Evolutionary conservation across 108 stramenopile species (phyloP).

Genomic region (Nitzschia sp.): DNA sequence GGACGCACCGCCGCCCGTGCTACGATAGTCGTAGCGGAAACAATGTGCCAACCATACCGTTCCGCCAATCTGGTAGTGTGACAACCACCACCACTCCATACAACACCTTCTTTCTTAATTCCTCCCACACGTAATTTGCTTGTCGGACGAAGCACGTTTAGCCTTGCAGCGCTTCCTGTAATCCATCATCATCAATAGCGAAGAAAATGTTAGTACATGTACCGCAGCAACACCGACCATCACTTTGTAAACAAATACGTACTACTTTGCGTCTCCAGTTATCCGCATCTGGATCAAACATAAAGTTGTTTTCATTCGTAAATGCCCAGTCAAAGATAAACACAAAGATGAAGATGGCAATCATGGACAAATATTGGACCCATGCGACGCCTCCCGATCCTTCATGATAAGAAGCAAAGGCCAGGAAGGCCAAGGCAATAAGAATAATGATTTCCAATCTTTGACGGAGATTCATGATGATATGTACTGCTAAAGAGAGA

Average conservation of each 20-base stretch:
- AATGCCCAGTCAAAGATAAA: constrained; percentile 79
- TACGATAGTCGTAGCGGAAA: too few relatives aligned
- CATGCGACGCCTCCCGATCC: constrained; percentile 78
- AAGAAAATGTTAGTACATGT: not conserved
- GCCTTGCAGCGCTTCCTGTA: constrained; percentile 1
- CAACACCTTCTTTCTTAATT: too few relatives aligned
- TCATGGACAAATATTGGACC: constrained; percentile 75
- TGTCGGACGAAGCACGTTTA: too few relatives aligned
- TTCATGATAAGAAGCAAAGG: constrained; percentile 83
- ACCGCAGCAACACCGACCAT: not conserved
- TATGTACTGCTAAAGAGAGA: not conserved
- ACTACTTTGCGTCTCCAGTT: constrained; percentile 92
- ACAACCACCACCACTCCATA: too few relatives aligned
- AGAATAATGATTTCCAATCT: constrained; percentile 55
- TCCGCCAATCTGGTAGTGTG: too few relatives aligned
- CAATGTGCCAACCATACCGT: too few relatives aligned
- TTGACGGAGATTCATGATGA: constrained; percentile 47
- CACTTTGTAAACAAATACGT: constrained; percentile 3
- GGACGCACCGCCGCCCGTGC: too few relatives aligned
- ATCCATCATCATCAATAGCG: not conserved
- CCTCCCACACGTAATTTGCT: too few relatives aligned
- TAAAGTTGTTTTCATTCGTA: constrained; percentile 71
- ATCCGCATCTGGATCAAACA: constrained; percentile 93
- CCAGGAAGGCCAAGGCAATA: constrained; percentile 66
- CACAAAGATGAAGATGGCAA: constrained; percentile 62